phyloP scores from a whole-genome alignment of 148 eudicot species.

The Vaccinium vitisidaea region DNA sequence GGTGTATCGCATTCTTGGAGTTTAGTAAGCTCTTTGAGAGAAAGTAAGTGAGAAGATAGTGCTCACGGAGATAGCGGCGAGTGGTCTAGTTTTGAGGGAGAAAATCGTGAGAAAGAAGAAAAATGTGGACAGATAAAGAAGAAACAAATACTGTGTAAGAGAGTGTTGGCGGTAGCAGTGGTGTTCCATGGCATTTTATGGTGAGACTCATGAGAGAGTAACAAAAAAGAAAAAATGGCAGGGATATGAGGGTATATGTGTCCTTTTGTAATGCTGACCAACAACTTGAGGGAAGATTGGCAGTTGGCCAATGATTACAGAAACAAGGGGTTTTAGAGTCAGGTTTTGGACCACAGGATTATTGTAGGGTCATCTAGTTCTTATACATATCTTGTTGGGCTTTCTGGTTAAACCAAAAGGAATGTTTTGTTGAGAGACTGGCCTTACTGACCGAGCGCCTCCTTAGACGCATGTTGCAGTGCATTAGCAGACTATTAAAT shows the following conservation, averaged over 20 bases:
- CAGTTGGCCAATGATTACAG: not conserved
- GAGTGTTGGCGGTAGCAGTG: not conserved
- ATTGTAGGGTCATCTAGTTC: not conserved
- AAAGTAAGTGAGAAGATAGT: not conserved
- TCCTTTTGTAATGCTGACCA: not conserved
- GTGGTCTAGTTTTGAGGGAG: not conserved
- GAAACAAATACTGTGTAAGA: not conserved
- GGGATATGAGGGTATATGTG: not conserved
- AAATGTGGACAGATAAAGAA: not conserved
- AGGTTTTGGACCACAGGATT: not conserved
- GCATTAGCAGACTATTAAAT: not conserved
- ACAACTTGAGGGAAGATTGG: not conserved
- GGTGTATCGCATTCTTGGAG: not conserved
- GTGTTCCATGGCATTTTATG: not conserved
- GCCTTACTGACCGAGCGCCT: not conserved
- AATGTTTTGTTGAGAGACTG: not conserved
- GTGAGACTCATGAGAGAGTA: not conserved
- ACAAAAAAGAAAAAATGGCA: not conserved
- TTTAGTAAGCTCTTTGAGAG: not conserved
- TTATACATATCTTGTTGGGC: not conserved
- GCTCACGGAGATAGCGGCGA: not conserved
- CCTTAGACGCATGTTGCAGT: not conserved
- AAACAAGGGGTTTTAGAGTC: not conserved
- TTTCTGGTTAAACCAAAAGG: not conserved
- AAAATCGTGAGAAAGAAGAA: not conserved